These are phyloP conservation scores for Coniophora puteana DNA, from an alignment of 1,284 basidiomycete genomes.

Conservation along the genomic window DNA sequence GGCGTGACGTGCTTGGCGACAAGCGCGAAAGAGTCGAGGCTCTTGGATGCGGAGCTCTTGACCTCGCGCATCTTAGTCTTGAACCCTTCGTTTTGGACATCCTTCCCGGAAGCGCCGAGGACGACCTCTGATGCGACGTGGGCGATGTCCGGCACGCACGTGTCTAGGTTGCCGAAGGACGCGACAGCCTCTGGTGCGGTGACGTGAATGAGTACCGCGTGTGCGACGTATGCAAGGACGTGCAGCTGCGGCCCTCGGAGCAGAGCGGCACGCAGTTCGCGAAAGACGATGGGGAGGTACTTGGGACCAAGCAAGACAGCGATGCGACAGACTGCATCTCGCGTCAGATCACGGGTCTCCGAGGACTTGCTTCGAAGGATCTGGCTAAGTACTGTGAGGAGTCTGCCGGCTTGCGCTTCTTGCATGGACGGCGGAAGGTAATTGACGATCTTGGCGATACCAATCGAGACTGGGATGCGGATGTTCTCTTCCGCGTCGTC, in stretches of 20 bases:
- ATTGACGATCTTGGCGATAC: conserved; percentile 82
- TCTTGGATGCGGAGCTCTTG: conserved; percentile 72
- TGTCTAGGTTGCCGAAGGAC: conserved; percentile 67
- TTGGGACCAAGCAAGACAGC: conserved; percentile 70
- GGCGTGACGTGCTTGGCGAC: conserved; percentile 78
- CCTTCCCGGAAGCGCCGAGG: conserved; percentile 92
- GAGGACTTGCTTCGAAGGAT: conserved; percentile 91
- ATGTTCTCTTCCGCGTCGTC: conserved; percentile 83
- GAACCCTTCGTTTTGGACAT: conserved; percentile 88
- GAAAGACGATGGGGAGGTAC: conserved; percentile 73
- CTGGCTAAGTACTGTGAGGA: conserved; percentile 85
- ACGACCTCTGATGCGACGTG: conserved; percentile 89
- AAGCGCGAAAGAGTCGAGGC: conserved; percentile 82
- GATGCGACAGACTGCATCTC: conserved; percentile 86
- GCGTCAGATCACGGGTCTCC: conserved; percentile 87
- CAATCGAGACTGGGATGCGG: conserved; percentile 86
- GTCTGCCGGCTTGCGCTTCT: conserved; percentile 72
- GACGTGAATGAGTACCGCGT: conserved; percentile 80
- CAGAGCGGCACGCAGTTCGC: conserved; percentile 82
- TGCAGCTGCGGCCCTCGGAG: conserved; percentile 93
- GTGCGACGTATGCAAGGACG: conserved; percentile 83
- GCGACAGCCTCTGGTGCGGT: conserved; percentile 50
- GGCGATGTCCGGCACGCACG: conserved; percentile 74
- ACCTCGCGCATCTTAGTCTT: conserved; percentile 95
- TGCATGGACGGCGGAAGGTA: conserved; percentile 72